Evolutionary conservation across 2,329 filamentous ascomycete genomes (phyloP).

Genomic region (Fusarium sp.): DNA sequence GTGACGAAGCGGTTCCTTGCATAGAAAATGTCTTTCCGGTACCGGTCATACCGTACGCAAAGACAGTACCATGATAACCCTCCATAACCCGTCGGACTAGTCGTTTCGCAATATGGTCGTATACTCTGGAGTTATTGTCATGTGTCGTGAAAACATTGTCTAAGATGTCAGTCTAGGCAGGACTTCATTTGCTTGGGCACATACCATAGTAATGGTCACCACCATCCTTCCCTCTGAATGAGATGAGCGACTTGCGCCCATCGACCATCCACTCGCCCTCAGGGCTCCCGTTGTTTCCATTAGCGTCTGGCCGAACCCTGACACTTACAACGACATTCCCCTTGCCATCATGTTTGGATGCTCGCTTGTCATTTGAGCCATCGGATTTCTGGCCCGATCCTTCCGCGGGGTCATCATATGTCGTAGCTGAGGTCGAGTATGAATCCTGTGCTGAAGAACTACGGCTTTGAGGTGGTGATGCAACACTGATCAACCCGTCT

Average conservation of each 20-base stretch:
- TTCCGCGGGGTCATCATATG: slow-evolving; percentile 82
- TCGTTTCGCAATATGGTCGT: slow-evolving; percentile 92
- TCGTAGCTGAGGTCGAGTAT: slow-evolving; percentile 89
- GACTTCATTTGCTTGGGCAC: slow-evolving; percentile 39
- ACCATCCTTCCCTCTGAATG: slow-evolving; percentile 87
- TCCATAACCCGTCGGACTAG: slow-evolving; percentile 98
- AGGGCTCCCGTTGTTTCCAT: slow-evolving; percentile 65
- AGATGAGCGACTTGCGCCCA: slow-evolving; percentile 80
- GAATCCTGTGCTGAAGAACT: slow-evolving; percentile 94
- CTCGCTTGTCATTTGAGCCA: slow-evolving; percentile 53
- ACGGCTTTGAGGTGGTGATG: slow-evolving; percentile 86
- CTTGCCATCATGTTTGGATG: slow-evolving; percentile 75
- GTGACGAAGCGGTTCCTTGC: slow-evolving; percentile 95
- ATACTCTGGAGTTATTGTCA: slow-evolving; percentile 94
- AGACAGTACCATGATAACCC: slow-evolving; percentile 97
- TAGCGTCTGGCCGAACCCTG: slow-evolving; percentile 85
- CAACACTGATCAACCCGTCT: slow-evolving; percentile 78
- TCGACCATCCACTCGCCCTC: slow-evolving; percentile 95
- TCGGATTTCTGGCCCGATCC: slow-evolving; percentile 49
- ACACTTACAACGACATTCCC: slow-evolving; percentile 97
- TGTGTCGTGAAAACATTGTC: slow-evolving; percentile 97
- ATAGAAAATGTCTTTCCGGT: slow-evolving; percentile 99
- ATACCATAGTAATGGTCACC: slow-evolving; percentile 93
- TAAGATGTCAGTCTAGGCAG: slow-evolving; percentile 50
- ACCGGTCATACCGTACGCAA: slow-evolving; percentile 98